Evolutionary conservation across 2,329 filamentous ascomycete species (phyloP).

Genomic region (Talaromyces verruculosus): DNA sequence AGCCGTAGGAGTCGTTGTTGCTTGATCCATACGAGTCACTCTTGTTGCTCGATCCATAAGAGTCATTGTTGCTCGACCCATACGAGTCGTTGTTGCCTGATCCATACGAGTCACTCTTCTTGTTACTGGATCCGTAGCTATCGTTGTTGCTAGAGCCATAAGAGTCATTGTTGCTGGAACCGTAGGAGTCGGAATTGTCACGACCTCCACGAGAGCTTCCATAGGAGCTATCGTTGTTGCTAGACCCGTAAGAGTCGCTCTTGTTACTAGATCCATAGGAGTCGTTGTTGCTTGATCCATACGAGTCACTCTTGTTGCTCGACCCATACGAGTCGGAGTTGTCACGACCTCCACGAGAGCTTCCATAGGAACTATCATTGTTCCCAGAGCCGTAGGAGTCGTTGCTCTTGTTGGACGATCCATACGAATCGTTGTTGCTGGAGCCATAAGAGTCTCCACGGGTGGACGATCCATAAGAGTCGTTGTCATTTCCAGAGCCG

Average conservation of each 20-base stretch:
- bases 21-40: not conserved
- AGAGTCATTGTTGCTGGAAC: not conserved
- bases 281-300: not conserved
- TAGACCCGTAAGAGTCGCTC: constrained; percentile 6
- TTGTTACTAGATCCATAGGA: not conserved
- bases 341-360: not conserved
- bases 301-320: not conserved
- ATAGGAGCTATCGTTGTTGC: not conserved
- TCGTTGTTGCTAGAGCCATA: constrained; percentile 6
- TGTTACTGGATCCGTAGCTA: not conserved
- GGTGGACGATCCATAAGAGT: not conserved
- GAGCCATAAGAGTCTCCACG: constrained; percentile 9
- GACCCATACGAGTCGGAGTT: not conserved
- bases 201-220: not conserved
- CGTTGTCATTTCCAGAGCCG: constrained; percentile 10
- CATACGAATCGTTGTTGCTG: constrained; percentile 12
- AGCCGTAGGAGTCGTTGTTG: not conserved
- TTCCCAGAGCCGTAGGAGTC: constrained; percentile 7
- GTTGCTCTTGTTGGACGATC: not conserved
- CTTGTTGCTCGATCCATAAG: not conserved
- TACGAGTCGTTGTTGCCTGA: constrained; percentile 1
- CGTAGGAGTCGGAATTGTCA: not conserved
- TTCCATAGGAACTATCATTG: not conserved
- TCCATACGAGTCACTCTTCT: not conserved
- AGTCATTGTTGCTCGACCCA: not conserved